phyloP scores from a whole-genome alignment of 176 grass and related monocot genomes.

The Musa acuminata region DNA sequence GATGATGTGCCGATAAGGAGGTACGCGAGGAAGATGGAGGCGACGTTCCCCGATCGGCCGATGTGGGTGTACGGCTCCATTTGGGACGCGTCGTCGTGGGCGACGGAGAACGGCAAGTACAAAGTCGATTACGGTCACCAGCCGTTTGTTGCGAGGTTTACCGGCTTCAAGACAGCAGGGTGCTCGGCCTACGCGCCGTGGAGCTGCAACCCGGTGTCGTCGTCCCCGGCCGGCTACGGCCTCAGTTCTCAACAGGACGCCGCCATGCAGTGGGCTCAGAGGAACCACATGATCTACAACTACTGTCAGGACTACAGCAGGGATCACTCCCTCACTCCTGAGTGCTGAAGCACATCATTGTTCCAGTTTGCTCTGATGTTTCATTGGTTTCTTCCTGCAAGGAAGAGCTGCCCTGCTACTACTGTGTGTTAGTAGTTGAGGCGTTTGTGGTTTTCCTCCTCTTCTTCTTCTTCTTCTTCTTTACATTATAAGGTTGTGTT shows the following conservation, averaged over 20 bases:
- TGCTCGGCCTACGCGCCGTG: background rate
- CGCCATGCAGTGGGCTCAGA: slow-evolving; percentile 7
- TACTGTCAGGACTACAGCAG: slow-evolving; percentile 6
- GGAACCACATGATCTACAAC: slow-evolving; percentile 1
- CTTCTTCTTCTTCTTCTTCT: too few relatives aligned
- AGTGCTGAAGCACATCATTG: background rate
- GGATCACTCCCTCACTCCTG: slow-evolving; percentile 5
- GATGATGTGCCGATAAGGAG: slow-evolving; percentile 9
- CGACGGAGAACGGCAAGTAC: background rate
- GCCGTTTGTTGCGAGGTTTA: background rate
- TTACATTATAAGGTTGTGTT: too few relatives aligned
- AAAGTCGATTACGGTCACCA: slow-evolving; percentile 1
- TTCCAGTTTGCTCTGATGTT: background rate
- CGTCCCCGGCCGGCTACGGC: background rate
- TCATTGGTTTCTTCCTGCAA: background rate
- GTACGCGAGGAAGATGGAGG: background rate
- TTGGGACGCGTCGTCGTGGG: slow-evolving; percentile 12
- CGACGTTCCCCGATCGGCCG: background rate
- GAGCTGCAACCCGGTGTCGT: background rate
- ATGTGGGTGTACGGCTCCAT: slow-evolving; percentile 12
- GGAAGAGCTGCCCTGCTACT: background rate
- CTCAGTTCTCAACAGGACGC: slow-evolving; percentile 1
- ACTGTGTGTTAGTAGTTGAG: background rate
- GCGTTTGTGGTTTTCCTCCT: background rate
- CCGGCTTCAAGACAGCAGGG: background rate